These are phyloP conservation scores for Biscutella laevigata DNA, from an alignment of 441 rosid species.

Conservation along the genomic window DNA sequence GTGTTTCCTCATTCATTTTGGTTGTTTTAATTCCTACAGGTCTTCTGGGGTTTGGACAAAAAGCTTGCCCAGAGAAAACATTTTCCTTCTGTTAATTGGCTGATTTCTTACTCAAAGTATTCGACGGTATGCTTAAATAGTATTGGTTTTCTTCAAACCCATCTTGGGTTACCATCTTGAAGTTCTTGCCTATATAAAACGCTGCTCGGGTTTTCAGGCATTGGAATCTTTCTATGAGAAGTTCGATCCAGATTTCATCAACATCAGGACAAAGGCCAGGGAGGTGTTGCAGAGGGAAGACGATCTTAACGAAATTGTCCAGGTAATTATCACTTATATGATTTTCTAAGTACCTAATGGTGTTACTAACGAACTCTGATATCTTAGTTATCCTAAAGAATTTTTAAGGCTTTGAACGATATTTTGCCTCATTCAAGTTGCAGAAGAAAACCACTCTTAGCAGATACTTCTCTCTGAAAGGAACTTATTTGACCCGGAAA, in stretches of 20 bases:
- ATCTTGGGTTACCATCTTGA: neutral
- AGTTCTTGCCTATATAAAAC: slow-evolving; percentile 7
- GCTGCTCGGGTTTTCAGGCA: slow-evolving; percentile 47
- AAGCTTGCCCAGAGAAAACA: slow-evolving; percentile 99
- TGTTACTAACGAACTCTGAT: no score
- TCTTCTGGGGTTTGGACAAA: slow-evolving; percentile 99
- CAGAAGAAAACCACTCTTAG: neutral
- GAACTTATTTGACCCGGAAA: neutral
- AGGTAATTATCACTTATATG: slow-evolving; percentile 43
- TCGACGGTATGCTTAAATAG: slow-evolving; percentile 51
- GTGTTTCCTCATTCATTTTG: slow-evolving; percentile 8
- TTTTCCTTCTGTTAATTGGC: slow-evolving; percentile 99
- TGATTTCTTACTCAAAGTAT: slow-evolving; percentile 92
- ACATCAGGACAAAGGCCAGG: slow-evolving; percentile 92
- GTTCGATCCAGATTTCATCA: slow-evolving; percentile 93
- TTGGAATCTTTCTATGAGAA: slow-evolving; percentile 93
- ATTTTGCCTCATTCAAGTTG: neutral
- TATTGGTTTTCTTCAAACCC: neutral
- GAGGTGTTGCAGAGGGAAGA: slow-evolving; percentile 99
- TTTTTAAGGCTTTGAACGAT: neutral
- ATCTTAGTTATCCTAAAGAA: neutral
- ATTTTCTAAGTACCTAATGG: no score
- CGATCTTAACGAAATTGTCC: slow-evolving; percentile 97
- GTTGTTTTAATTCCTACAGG: slow-evolving; percentile 34
- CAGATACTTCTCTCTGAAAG: neutral